Percentiles rank a stretch among this genome's conserved stretches.
These are phyloP conservation scores for Aspergillus carlsbadensis DNA, from an alignment of 495 filamentous ascomycete species.

Conservation along the genomic window DNA sequence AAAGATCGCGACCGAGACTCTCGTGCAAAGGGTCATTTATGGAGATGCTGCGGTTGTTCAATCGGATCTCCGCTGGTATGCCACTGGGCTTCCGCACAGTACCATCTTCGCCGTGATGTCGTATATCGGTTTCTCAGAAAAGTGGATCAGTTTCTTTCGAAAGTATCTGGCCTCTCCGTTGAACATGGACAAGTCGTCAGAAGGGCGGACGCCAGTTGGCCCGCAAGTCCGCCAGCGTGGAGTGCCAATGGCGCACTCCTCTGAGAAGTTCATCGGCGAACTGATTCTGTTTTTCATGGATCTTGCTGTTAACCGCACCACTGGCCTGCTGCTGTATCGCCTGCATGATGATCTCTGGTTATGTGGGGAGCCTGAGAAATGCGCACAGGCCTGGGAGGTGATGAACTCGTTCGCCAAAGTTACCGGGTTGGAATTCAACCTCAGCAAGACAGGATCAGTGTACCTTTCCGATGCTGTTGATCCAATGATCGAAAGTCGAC, in stretches of 20 bases:
- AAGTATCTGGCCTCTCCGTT: constrained; percentile 56
- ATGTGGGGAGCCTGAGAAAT: constrained; percentile 45
- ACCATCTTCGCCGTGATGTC: constrained; percentile 49
- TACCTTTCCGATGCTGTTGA: constrained; percentile 28
- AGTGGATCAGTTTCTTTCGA: constrained; percentile 56
- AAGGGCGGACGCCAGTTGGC: constrained; percentile 19
- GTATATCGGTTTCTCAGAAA: constrained; percentile 52
- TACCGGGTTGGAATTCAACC: constrained; percentile 52
- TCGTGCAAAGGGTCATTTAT: constrained; percentile 50
- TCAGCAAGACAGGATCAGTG: constrained; percentile 52
- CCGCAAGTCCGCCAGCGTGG: constrained; percentile 48
- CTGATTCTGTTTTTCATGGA: constrained; percentile 59
- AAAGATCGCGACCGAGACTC: constrained; percentile 53
- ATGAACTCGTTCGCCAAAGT: constrained; percentile 47
- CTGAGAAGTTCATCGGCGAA: constrained; percentile 55
- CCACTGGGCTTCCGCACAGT: constrained; percentile 51
- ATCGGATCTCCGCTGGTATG: constrained; percentile 54
- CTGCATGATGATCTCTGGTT: constrained; percentile 64
- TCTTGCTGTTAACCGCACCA: constrained; percentile 53
- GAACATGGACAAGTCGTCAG: constrained; percentile 39
- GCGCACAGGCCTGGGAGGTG: constrained; percentile 52
- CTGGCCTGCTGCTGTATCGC: constrained; percentile 51
- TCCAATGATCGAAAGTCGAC: background rate
- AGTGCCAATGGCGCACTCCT: constrained; percentile 51
- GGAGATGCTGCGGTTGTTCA: constrained; percentile 53